Base-by-base conservation (phyloP, 1,284 basidiomycete species). In the Rhodotorula sp. region DNA sequence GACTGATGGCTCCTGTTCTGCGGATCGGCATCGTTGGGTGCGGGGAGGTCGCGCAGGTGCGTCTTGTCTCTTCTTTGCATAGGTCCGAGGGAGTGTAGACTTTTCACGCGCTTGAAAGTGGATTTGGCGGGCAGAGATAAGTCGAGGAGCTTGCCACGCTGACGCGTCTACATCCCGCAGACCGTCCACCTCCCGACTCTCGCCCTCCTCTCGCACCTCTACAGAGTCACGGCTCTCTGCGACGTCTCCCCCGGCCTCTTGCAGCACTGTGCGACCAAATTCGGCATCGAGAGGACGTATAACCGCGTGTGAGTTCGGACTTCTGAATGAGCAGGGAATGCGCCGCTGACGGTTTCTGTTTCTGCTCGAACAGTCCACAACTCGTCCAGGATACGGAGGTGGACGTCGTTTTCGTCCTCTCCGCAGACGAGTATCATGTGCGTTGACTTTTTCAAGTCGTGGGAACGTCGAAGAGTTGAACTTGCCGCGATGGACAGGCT, bases 381-480 rank as follows among this genome's bases (percentile, higher is more conserved):
- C 73, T 80, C 62, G 71, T 77, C 1, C 65, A 74, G 10, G 65
- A 67, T 16, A 37, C 34, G n/a, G 77, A 80, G 28, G 62, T 81
- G 13, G 80, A 81, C 51, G 65, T 80, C 54, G 76, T 81, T 51
- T 75, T 78, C 52, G 67, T 79, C 65, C 65, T 77, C 48, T 72
- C 69, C 16, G 74, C 77, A 8, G 74, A 79, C 56, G 76, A 77
- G 63, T 77, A 75, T 47, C 77, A 78, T 30, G 63, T 34, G 34
- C 34, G 34, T 34, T 34, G 10, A 34, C 5, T 6, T 10, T 34
- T 34, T 34, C 34, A 34, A 34, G 34, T 34, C 34, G 34, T 34
- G 10, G 34, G 34, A 34, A 34, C 34, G 34, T 34, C 34, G 34
- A 34, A 34, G 34, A 34, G 10, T 10, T 34, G 34, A 10, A 34